Evolutionary conservation across 305 asterid genomes (phyloP).

Genomic region (Plantago coronopus): DNA sequence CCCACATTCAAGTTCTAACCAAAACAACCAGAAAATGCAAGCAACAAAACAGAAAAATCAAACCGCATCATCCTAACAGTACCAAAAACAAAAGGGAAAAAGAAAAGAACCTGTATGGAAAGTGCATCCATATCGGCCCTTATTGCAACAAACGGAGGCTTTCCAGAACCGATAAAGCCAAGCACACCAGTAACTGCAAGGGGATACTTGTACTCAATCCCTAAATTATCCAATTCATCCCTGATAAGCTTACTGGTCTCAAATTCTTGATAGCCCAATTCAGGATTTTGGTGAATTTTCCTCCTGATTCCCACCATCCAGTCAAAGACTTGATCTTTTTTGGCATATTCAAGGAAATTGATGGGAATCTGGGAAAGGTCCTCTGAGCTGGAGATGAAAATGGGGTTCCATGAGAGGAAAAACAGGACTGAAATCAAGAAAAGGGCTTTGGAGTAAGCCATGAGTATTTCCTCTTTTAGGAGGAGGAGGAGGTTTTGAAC

Average conservation of each 20-base stretch:
- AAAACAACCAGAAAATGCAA: no score
- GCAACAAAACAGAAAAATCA: background rate
- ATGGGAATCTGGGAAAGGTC: slow-evolving; percentile 49
- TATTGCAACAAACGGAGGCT: slow-evolving; percentile 88
- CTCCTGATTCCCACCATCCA: slow-evolving; percentile 83
- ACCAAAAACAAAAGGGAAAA: background rate
- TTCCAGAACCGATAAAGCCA: slow-evolving; percentile 76
- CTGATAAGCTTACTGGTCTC: slow-evolving; percentile 92
- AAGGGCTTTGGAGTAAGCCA: slow-evolving; percentile 32
- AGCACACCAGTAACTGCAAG: slow-evolving; percentile 80
- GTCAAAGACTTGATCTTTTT: slow-evolving; percentile 59
- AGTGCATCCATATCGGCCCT: slow-evolving; percentile 99
- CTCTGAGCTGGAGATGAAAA: slow-evolving; percentile 22
- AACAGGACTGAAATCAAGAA: slow-evolving; percentile 31
- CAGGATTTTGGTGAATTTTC: slow-evolving; percentile 87
- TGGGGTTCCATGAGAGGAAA: slow-evolving; percentile 29
- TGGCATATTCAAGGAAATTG: slow-evolving; percentile 55
- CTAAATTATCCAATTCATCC: slow-evolving; percentile 75
- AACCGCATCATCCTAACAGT: background rate
- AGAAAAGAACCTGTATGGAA: slow-evolving; percentile 55
- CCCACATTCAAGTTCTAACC: no score
- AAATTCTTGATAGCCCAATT: slow-evolving; percentile 80
- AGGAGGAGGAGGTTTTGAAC: background rate
- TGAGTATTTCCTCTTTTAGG: slow-evolving; percentile 16
- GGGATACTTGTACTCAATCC: slow-evolving; percentile 68